A percentile compares a stretch with the other conserved stretches of the same genome.
These are phyloP conservation scores for Fusarium dimerum DNA, from an alignment of 2,329 filamentous ascomycete species.

Conservation along the genomic window DNA sequence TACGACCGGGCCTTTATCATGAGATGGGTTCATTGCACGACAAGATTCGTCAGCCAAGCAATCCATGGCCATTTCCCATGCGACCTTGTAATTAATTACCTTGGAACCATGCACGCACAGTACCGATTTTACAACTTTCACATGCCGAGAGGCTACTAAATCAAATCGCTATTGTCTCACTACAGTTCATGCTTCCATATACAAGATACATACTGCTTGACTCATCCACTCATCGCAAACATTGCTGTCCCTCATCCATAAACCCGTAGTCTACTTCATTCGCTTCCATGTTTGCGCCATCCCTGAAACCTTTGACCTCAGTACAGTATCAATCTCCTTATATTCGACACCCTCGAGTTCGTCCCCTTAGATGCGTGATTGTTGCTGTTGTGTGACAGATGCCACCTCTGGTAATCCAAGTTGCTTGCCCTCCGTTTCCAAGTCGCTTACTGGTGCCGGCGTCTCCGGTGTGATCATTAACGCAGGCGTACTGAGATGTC, in stretches of 20 bases:
- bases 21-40: too few species aligned
- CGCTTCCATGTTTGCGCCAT: not conserved
- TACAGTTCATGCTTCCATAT: conserved; percentile 19
- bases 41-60: too few species aligned
- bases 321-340: conserved; percentile 3
- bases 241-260: conserved; percentile 1
- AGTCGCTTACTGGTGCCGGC: conserved; percentile 38
- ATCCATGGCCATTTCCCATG: too few species aligned
- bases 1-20: too few species aligned
- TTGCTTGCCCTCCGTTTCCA: conserved; percentile 43
- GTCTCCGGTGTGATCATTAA: conserved; percentile 54
- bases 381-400: conserved; percentile 22
- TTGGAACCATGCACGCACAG: too few species aligned
- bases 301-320: not conserved
- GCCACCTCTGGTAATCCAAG: conserved; percentile 42
- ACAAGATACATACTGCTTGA: conserved; percentile 26
- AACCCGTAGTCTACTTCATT: not conserved
- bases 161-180: conserved; percentile 10
- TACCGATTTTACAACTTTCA: too few species aligned
- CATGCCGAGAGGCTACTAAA: not conserved
- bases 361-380: not conserved
- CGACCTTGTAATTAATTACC: too few species aligned
- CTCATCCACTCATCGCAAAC: not conserved
- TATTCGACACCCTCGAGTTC: conserved; percentile 29
- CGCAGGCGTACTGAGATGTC: conserved; percentile 37